Percentiles rank a stretch among this genome's conserved stretches.
Conservation (phyloP, 306 rosid genomes). For the Malus sieversii region DNA sequence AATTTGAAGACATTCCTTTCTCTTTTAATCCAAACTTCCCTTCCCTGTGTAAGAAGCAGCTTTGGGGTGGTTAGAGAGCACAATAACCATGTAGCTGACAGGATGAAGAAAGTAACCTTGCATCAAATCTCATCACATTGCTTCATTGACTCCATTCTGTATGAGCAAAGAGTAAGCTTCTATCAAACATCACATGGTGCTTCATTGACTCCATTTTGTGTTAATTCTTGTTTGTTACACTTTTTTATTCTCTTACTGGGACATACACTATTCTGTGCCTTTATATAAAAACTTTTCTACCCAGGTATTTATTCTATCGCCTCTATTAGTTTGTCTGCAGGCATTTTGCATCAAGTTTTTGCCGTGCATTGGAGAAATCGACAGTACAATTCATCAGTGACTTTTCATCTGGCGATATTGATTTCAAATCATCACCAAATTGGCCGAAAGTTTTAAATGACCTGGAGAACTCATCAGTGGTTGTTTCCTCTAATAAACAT, state of each 20-base stretch:
- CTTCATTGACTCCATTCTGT: conserved; percentile 53
- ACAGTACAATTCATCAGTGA: conserved; percentile 30
- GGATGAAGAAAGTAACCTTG: conserved; percentile 45
- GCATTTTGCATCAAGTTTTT: conserved; percentile 59
- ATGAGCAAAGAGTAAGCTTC: conserved; percentile 65
- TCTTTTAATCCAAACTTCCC: conserved; percentile 48
- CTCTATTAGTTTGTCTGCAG: conserved; percentile 73
- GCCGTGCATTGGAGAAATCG: conserved; percentile 54
- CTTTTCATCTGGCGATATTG: conserved; percentile 22
- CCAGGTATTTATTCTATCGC: conserved; percentile 24
- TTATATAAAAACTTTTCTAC: background rate
- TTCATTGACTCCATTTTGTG: background rate
- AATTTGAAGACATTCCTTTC: conserved; percentile 56
- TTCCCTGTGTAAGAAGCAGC: conserved; percentile 31
- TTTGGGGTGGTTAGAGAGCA: conserved; percentile 22
- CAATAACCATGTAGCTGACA: conserved; percentile 20
- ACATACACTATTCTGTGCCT: background rate
- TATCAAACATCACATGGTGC: background rate
- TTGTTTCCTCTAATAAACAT: conserved; percentile 20
- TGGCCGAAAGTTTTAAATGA: conserved; percentile 50
- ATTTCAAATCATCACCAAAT: conserved; percentile 42
- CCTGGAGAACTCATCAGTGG: conserved; percentile 31
- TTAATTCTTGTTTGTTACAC: background rate
- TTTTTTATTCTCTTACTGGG: background rate
- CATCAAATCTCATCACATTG: conserved; percentile 59